These are phyloP conservation scores for Trichoderma sp. DNA, from an alignment of 2,329 filamentous ascomycete genomes.

Conservation along the genomic window DNA sequence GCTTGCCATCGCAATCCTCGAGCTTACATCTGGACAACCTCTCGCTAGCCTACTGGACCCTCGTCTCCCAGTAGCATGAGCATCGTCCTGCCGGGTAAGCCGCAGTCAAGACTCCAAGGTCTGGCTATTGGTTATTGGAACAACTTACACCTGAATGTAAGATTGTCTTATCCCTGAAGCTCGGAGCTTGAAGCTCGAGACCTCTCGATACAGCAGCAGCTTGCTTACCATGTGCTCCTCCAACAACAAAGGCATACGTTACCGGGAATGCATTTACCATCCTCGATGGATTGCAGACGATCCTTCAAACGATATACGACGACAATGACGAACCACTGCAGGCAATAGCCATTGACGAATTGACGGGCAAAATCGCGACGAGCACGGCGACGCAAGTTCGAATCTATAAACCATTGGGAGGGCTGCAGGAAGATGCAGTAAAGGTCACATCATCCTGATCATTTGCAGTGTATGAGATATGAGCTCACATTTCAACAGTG, in stretches of 20 bases:
- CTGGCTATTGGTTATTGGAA: constrained; percentile 73
- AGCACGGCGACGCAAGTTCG: constrained; percentile 66
- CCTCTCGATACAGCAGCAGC: background rate
- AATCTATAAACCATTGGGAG: constrained; percentile 70
- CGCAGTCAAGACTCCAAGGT: constrained; percentile 74
- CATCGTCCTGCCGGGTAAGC: constrained; percentile 75
- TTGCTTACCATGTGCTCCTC: background rate
- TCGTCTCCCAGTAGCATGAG: constrained; percentile 55
- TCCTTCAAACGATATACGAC: constrained; percentile 89
- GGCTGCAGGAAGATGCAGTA: constrained; percentile 65
- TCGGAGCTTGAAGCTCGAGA: background rate
- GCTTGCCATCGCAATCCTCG: background rate
- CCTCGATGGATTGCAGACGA: constrained; percentile 67
- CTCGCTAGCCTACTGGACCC: constrained; percentile 1
- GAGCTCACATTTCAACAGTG: constrained; percentile 46
- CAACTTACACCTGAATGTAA: constrained; percentile 68
- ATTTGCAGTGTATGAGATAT: background rate
- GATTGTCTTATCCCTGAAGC: constrained; percentile 27
- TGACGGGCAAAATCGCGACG: constrained; percentile 79
- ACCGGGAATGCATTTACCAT: constrained; percentile 86
- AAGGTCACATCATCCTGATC: constrained; percentile 52
- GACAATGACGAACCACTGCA: constrained; percentile 68
- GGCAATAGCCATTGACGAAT: constrained; percentile 77
- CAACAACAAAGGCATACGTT: constrained; percentile 68
- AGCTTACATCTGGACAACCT: constrained; percentile 13